Percentiles rank a stretch among this genome's conserved stretches.
Conservation (phyloP, 805 yeast genomes). For the Ogataea pignaliae region DNA sequence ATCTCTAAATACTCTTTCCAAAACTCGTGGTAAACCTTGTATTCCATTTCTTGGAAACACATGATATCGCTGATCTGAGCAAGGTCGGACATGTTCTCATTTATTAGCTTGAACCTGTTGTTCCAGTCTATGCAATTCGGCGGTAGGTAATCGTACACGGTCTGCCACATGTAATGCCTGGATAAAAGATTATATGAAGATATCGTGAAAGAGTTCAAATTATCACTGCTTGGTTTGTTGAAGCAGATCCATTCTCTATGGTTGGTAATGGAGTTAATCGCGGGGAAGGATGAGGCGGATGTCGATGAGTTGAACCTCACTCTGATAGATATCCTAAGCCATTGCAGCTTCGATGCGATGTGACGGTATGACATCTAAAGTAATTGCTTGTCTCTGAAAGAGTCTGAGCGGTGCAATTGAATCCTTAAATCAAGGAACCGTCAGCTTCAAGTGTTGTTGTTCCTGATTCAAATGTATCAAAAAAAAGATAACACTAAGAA, state of each 20-base stretch:
- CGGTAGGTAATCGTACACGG: slow-evolving; percentile 49
- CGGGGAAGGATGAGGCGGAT: background rate
- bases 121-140: slow-evolving; percentile 44
- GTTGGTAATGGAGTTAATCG: slow-evolving; percentile 17
- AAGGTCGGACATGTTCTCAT: slow-evolving; percentile 33
- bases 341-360: too few species aligned
- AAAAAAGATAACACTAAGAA: too few species aligned
- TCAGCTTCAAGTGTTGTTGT: too few species aligned
- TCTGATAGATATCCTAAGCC: too few species aligned
- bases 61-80: slow-evolving; percentile 43
- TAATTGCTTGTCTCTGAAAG: too few species aligned
- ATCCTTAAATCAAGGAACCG: too few species aligned
- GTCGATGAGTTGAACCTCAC: background rate
- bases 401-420: too few species aligned
- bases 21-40: slow-evolving; percentile 20
- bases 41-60: slow-evolving; percentile 43
- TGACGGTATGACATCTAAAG: too few species aligned
- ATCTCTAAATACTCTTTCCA: slow-evolving; percentile 21
- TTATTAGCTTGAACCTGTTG: slow-evolving; percentile 41
- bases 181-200: slow-evolving; percentile 33
- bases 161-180: slow-evolving; percentile 55
- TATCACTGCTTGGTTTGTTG: background rate
- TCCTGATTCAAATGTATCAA: too few species aligned
- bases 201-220: slow-evolving; percentile 20
- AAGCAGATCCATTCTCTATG: slow-evolving; percentile 18